These are phyloP conservation scores for Ceratocystis albifundus DNA, from an alignment of 2,329 filamentous ascomycete genomes.

Conservation along the genomic window DNA sequence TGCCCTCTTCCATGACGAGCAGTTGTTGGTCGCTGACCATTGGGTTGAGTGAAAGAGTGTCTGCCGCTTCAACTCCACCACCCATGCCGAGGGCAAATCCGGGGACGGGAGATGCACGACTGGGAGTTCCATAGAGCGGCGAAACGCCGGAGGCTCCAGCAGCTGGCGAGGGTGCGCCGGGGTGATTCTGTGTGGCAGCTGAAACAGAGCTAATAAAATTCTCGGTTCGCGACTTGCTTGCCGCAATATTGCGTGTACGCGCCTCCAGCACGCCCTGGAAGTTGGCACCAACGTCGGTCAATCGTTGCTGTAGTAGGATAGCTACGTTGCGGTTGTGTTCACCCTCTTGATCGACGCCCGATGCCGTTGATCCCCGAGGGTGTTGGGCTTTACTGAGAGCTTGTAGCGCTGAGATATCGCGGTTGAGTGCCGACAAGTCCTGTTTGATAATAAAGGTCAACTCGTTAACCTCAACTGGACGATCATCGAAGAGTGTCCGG, in stretches of 20 bases:
- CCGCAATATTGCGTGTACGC: constrained; percentile 95
- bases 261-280: constrained; percentile 97
- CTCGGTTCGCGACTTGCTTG: constrained; percentile 79
- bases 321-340: constrained; percentile 98
- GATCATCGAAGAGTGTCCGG: constrained; percentile 94
- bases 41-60: constrained; percentile 75
- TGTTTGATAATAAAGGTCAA: constrained; percentile 97
- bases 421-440: constrained; percentile 72
- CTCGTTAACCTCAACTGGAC: constrained; percentile 92
- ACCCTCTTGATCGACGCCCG: constrained; percentile 62
- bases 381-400: constrained; percentile 57
- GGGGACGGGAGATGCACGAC: constrained; percentile 53
- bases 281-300: constrained; percentile 84
- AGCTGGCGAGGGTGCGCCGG: constrained; percentile 30
- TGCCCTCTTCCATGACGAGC: constrained; percentile 85
- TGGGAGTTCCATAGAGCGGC: constrained; percentile 73
- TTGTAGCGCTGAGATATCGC: constrained; percentile 77
- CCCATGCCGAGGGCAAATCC: constrained; percentile 62
- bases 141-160: constrained; percentile 49
- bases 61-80: constrained; percentile 63
- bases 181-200: constrained; percentile 55
- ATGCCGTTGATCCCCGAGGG: constrained; percentile 40
- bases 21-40: constrained; percentile 71
- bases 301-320: constrained; percentile 76
- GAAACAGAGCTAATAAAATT: constrained; percentile 91